Percentiles rank a stretch among this genome's conserved stretches.
phyloP scores from a whole-genome alignment of 2,329 filamentous ascomycete genomes.

The Aspergillus costaricaensis region DNA sequence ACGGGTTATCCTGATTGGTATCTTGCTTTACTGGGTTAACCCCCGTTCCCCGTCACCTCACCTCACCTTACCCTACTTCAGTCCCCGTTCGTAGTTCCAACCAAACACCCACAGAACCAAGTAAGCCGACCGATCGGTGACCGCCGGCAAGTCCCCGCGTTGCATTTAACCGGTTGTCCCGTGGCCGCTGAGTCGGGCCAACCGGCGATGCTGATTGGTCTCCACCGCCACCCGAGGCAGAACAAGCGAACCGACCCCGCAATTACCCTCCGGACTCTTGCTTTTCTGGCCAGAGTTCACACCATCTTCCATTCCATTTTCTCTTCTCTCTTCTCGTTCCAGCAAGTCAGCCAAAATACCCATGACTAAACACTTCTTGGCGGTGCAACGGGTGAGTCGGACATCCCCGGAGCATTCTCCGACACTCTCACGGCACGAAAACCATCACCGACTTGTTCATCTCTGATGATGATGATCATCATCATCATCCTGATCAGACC shows the following conservation, averaged over 20 bases:
- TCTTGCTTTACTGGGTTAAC: no score
- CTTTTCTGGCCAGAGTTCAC: background rate
- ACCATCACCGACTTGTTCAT: background rate
- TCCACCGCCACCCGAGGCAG: slow-evolving; percentile 21
- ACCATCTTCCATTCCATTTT: background rate
- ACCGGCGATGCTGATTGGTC: slow-evolving; percentile 20
- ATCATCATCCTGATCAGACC: background rate
- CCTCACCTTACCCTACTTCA: background rate
- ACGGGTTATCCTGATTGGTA: no score
- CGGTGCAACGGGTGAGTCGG: background rate
- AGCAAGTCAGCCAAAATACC: background rate
- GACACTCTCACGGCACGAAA: background rate
- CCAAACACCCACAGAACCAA: background rate
- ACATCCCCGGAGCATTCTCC: background rate
- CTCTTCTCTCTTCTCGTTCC: background rate
- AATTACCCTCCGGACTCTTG: slow-evolving; percentile 10
- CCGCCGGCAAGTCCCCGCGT: slow-evolving; percentile 21
- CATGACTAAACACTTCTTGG: background rate
- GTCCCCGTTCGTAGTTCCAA: background rate
- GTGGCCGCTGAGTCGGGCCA: slow-evolving; percentile 21
- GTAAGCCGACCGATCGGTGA: slow-evolving; percentile 19
- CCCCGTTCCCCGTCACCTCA: background rate
- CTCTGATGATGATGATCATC: no score
- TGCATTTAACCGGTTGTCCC: slow-evolving; percentile 27
- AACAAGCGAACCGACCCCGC: slow-evolving; percentile 24